Evolutionary conservation across 345 rosid genomes (phyloP).

Genomic region (Eucalyptus fibrosa): DNA sequence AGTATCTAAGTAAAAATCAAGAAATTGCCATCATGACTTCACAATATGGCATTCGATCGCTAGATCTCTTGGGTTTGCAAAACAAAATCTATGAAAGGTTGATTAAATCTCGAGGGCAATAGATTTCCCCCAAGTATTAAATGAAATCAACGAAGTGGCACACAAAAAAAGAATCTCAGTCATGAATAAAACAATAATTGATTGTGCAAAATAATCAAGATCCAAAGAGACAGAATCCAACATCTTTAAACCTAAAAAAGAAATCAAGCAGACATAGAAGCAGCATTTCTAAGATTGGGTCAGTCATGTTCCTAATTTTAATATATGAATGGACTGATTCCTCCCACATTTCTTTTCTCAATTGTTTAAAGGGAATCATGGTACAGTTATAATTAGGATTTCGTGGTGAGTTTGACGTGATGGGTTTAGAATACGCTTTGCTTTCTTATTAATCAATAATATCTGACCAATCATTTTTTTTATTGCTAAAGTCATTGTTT

Average conservation of each 20-base stretch:
- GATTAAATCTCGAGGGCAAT: neutral
- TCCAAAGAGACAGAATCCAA: neutral
- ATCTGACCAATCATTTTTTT: neutral
- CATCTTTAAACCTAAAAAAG: neutral
- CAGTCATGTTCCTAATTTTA: neutral
- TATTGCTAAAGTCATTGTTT: neutral
- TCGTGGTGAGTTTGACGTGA: neutral
- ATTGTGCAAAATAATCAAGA: neutral
- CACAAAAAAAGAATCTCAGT: neutral
- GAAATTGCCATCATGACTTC: neutral
- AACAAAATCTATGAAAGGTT: neutral
- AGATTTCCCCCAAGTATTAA: neutral
- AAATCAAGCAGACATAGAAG: neutral
- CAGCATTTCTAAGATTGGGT: neutral
- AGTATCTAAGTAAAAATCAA: neutral
- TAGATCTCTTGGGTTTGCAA: neutral
- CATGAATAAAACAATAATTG: neutral
- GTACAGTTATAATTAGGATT: neutral
- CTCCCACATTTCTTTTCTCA: neutral
- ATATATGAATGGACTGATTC: neutral
- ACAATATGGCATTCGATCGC: neutral
- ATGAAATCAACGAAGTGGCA: neutral
- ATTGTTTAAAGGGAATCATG: neutral
- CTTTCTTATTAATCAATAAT: neutral
- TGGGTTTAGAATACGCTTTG: neutral